phyloP scores from a whole-genome alignment of 176 grass and related monocot species.

The Phragmites australis region DNA sequence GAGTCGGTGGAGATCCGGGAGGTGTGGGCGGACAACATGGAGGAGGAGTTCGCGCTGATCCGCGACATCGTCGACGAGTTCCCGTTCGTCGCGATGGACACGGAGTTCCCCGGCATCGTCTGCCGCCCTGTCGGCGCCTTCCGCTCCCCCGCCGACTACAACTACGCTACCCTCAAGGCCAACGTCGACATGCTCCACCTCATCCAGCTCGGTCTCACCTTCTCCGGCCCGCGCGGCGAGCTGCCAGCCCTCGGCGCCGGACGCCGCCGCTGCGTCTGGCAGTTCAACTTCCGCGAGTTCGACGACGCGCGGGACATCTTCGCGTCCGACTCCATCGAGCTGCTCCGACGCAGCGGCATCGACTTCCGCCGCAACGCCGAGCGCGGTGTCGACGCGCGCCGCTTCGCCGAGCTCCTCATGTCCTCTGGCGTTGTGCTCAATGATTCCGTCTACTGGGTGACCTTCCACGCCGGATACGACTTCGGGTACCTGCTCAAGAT shows the following conservation, averaged over 20 bases:
- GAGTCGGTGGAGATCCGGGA: conserved; percentile 96
- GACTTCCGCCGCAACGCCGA: conserved; percentile 75
- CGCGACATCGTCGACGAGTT: conserved; percentile 89
- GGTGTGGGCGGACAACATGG: conserved; percentile 94
- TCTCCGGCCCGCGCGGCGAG: conserved; percentile 65
- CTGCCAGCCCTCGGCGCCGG: conserved; percentile 67
- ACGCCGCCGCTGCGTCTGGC: conserved; percentile 75
- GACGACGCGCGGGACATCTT: conserved; percentile 69
- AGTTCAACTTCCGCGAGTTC: conserved; percentile 99
- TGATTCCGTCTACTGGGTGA: conserved; percentile 86
- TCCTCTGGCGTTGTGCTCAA: conserved; percentile 92
- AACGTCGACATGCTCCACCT: conserved; percentile 99
- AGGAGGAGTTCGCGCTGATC: conserved; percentile 86
- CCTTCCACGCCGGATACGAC: conserved; percentile 92
- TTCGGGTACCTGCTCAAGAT: conserved; percentile 93
- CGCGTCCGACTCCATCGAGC: conserved; percentile 89
- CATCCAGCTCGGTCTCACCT: conserved; percentile 92
- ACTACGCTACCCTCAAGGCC: conserved; percentile 95
- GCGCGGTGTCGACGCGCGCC: conserved; percentile 62
- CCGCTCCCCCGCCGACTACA: conserved; percentile 79
- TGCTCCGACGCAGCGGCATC: conserved; percentile 90
- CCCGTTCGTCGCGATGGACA: conserved; percentile 96
- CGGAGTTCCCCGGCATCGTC: conserved; percentile 93
- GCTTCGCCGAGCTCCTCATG: conserved; percentile 90
- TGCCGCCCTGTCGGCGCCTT: conserved; percentile 79